Base-by-base conservation (phyloP, 768 basidiomycete species). In the Asterophora lycoperdoides region DNA sequence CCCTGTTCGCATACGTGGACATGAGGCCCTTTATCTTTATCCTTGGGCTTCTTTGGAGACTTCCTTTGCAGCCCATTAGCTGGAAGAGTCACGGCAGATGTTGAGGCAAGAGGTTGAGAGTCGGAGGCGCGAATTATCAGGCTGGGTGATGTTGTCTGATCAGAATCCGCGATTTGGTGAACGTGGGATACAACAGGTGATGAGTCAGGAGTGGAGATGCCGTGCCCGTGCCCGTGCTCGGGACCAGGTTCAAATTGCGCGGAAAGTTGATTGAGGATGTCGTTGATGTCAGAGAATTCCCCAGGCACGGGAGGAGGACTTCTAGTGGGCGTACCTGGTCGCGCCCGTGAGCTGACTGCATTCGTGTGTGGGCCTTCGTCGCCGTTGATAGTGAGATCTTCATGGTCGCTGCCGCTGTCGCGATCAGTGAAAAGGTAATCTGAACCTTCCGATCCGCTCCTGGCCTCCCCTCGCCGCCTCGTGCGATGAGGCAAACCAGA, bases 231-330 rank as follows among this genome's bases (percentile, higher is more conserved):
- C 19, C 67, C 69, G 61, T 71, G 69, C 26, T 73, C 71, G 4
- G 77, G 64, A 46, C 77, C 76, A 17, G 78, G 71, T 52, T 83
- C 86, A 49, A 90, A 85, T 51, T 83, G 82, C 4, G 80, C 73
- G 19, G 83, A 81, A 32, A 88, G 76, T 56, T 89, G 86, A 59
- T 77, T 83, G 48, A 90, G 66, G 47, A 89, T 89, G 58, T 89
- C 88, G 60, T 76, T 81, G 51, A 90, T 80, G 58, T 89, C 86
- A 37, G 78, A 73, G 62, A 84, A 86, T 59, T 80, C 83, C 23
- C 74, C 74, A 14, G 76, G 72, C 34, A 78, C 76, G 40, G 75
- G 64, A 18, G 79, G 71, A 26, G 80, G 71, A 42, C 70, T 72
- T 57, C 66, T 61, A 20, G 70, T 60, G 44, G 75, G 65, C 40